A percentile compares a stretch with the other conserved stretches of the same genome.
phyloP scores from a whole-genome alignment of 495 filamentous ascomycete genomes.

The Aspergillus diversus region DNA sequence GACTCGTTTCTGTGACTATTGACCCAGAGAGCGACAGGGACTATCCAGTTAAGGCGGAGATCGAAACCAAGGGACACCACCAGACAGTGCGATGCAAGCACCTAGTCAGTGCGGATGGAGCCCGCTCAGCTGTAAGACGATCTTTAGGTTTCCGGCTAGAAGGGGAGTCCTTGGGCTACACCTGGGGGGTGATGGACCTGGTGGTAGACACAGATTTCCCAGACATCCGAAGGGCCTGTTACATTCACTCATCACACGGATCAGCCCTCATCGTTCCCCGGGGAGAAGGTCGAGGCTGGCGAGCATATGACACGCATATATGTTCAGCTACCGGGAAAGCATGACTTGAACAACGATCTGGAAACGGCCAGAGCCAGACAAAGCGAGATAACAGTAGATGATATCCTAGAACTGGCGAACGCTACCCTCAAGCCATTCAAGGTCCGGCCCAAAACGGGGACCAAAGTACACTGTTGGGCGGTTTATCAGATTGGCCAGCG shows the following conservation, averaged over 20 bases:
- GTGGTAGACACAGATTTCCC: constrained; percentile 70
- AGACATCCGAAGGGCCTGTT: constrained; percentile 67
- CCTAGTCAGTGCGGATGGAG: constrained; percentile 69
- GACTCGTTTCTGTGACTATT: constrained; percentile 58
- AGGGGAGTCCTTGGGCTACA: constrained; percentile 64
- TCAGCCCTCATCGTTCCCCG: constrained; percentile 73
- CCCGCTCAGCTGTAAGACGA: constrained; percentile 61
- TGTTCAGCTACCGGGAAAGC: constrained; percentile 51
- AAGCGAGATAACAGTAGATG: constrained; percentile 34
- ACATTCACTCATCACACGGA: constrained; percentile 67
- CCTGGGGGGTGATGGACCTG: constrained; percentile 69
- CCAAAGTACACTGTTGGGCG: constrained; percentile 28
- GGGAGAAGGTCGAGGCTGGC: constrained; percentile 50
- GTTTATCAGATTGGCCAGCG: constrained; percentile 46
- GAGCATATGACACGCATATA: constrained; percentile 72
- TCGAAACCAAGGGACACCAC: constrained; percentile 49
- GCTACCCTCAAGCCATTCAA: constrained; percentile 40
- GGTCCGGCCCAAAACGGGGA: constrained; percentile 29
- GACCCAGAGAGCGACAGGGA: constrained; percentile 59
- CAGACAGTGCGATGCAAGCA: constrained; percentile 60
- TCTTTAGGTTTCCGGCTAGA: constrained; percentile 60
- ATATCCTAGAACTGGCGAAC: constrained; percentile 35
- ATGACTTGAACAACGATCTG: constrained; percentile 22
- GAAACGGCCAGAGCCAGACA: constrained; percentile 27
- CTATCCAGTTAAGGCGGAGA: constrained; percentile 39